A percentile compares a stretch with the other conserved stretches of the same genome.
These are phyloP conservation scores for Acacia acuminata DNA, from an alignment of 306 rosid species.

Conservation along the genomic window DNA sequence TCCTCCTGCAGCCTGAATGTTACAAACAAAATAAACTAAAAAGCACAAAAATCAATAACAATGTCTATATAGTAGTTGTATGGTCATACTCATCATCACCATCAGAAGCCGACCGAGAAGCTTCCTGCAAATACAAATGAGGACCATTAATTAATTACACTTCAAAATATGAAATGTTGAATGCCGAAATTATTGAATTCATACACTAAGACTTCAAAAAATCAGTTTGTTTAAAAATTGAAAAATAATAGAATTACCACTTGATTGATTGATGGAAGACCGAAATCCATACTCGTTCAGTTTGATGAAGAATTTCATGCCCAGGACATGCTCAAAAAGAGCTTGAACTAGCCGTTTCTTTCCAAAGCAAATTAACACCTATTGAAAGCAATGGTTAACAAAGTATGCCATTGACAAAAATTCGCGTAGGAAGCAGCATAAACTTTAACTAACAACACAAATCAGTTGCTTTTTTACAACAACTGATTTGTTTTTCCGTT, in stretches of 20 bases:
- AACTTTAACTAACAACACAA: constrained; percentile 34
- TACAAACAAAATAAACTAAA: too few species aligned
- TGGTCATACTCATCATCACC: too few species aligned
- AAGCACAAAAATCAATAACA: too few species aligned
- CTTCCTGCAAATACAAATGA: too few species aligned
- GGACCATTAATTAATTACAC: too few species aligned
- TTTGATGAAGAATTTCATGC: constrained; percentile 74
- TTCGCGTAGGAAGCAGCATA: constrained; percentile 15
- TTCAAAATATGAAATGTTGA: too few species aligned
- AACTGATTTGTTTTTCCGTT: too few species aligned
- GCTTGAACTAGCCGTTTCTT: constrained; percentile 55
- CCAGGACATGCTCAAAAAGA: constrained; percentile 70
- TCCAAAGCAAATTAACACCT: constrained; percentile 48
- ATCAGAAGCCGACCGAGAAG: too few species aligned
- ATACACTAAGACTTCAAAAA: not conserved
- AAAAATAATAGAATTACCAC: constrained; percentile 62
- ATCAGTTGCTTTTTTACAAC: constrained; percentile 43
- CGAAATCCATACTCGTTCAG: constrained; percentile 56
- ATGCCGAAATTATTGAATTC: not conserved
- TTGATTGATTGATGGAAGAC: constrained; percentile 75
- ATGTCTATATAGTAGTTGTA: too few species aligned
- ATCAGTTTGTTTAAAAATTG: not conserved
- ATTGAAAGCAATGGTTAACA: constrained; percentile 29
- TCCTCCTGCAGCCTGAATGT: too few species aligned
- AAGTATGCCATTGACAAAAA: constrained; percentile 27